Evolutionary conservation across 2,329 filamentous ascomycete species (phyloP).

Genomic region (Alternaria sp.): DNA sequence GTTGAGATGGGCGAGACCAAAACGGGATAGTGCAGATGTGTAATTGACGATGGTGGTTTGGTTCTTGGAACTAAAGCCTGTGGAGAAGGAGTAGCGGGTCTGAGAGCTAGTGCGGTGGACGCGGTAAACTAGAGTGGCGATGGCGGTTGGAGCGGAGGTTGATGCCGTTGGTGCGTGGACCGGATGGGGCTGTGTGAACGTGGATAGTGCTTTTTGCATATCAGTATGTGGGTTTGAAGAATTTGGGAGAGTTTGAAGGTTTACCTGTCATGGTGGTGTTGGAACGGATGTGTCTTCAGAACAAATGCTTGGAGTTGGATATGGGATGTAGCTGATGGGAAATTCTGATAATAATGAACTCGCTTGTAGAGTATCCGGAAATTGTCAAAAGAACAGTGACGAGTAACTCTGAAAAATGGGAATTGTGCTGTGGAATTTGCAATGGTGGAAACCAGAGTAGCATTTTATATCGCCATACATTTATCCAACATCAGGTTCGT

Average conservation of each 20-base stretch:
- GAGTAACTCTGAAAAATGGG: background rate
- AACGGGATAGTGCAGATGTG: slow-evolving; percentile 33
- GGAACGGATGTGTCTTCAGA: background rate
- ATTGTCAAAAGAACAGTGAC: background rate
- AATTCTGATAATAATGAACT: background rate
- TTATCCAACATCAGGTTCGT: background rate
- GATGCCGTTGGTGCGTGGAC: slow-evolving; percentile 7
- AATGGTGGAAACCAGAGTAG: background rate
- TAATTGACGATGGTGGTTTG: slow-evolving; percentile 47
- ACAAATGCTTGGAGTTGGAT: background rate
- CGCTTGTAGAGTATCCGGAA: background rate
- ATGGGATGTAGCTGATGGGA: background rate
- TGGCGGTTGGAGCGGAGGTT: slow-evolving; percentile 29
- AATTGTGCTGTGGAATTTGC: background rate
- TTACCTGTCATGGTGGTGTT: slow-evolving; percentile 30
- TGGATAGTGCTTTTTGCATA: slow-evolving; percentile 19
- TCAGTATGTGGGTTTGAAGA: slow-evolving; percentile 4
- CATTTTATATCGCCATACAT: slow-evolving; percentile 12
- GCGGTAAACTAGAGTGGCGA: slow-evolving; percentile 45
- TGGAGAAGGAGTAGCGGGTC: slow-evolving; percentile 43
- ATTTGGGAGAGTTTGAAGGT: background rate
- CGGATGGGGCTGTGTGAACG: slow-evolving; percentile 9
- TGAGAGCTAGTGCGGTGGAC: slow-evolving; percentile 41
- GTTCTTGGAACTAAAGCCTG: slow-evolving; percentile 47
- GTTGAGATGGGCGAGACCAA: slow-evolving; percentile 43